Base-by-base conservation (phyloP, 768 basidiomycete species). In the Lentinula boryana region DNA sequence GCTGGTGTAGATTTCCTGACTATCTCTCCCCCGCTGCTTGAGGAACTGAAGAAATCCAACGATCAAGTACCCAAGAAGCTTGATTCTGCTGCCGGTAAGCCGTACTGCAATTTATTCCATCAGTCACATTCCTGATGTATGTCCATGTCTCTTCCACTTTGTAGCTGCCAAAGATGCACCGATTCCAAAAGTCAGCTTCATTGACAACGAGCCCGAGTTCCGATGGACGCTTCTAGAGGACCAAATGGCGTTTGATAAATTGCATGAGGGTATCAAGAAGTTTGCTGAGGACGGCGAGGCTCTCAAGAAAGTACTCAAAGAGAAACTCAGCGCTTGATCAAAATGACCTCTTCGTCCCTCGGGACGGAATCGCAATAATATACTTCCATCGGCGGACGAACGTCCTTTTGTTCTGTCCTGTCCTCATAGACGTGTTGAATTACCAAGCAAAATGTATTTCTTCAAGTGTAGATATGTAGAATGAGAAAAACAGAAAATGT, bases 1-100 rank as follows among this genome's bases (percentile, higher is more conserved):
- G 95, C 96, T 56, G 97, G 97, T 65, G 92, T 95, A 64, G 97
- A 99, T 78, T 99, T 91, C 86, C 80, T 99, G 67, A 99, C 97
- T 70, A 98, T 99, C 71, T 79, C 95, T 2, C 96, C 96, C 55
- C 66, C 81, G 43, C 84, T 99, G 51, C 89, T 98, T 63, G 93
- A 98, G 71, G 87, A 98, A 78, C 89, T 99, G 74, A 89, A 91
- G 81, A 86, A 84, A 63, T 90, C 90, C 40, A 83, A 80, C 53
- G 85, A 79, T 0, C 75, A 79, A 50, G 90, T 99, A 57, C 92
- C 93, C 68, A 89, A 88, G 84, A 91, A 84, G 77, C 87, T 99
- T 63, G 84, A 90, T 64, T 74, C 89, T 21, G 70, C 76, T 27
- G 75, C 80, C 49, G 84, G 88, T 88, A 70, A 62, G 86, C 63